Base-by-base conservation (phyloP, 768 basidiomycete species). In the Mycena kentingensis region DNA sequence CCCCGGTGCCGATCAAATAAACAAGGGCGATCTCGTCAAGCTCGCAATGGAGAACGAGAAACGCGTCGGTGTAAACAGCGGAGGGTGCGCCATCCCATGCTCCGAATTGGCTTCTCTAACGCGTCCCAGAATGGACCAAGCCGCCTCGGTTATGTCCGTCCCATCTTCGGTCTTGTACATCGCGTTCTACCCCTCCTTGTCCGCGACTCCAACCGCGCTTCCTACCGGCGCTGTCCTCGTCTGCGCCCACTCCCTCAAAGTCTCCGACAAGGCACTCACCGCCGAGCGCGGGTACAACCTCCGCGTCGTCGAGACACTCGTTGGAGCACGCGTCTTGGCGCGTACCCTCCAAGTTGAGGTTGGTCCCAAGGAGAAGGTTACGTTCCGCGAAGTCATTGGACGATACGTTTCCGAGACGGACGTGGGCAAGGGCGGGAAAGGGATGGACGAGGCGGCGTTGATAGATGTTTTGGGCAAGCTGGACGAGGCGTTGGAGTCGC, bases 271-370 rank as follows among this genome's bases (percentile, higher is more conserved):
- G 67, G 82, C 83, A 1, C 77, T 84, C 49, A 83, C 82, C 29
- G 88, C 90, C 2, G 88, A 86, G 60, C 79, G 77, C 29, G 79
- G 84, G 38, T 95, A 96, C 74, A 96, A 97, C 64, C 76, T 95
- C 15, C 90, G 91, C 28, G 93, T 94, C 28, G 88, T 95, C n/a
- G 93, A 97, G 68, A 90, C 87, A 0, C 84, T 93, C 18, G 85
- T 84, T 29, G 87, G 84, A 1, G 90, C 93, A 0, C 79, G 88
- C 22, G 73, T 93, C 5, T 77, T 97, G 12, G 84, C 85, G 0
- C 76, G 78, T 26, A 70, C 73, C 31, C 77, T 94, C 21, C 78
- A 75, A 2, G 54, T 89, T 15, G 38, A 60, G 19, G 67, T 71
- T 12, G 71, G 58, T 16, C 70, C 68, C 52, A 70, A 66, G 31